Conservation (phyloP, 805 yeast species). For the Monosporozyma servazzii region DNA sequence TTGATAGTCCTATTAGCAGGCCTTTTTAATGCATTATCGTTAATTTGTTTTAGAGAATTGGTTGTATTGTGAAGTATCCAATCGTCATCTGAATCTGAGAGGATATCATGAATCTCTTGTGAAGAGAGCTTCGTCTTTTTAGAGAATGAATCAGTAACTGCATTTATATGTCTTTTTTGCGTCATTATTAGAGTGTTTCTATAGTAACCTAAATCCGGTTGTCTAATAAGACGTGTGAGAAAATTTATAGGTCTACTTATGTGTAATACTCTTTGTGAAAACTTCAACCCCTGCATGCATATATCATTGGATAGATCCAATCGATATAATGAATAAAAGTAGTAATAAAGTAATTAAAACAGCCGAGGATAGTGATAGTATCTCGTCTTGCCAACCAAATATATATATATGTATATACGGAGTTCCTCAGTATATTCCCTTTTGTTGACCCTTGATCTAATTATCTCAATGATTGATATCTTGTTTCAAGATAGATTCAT, state of each 20-base stretch:
- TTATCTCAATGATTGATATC: not conserved
- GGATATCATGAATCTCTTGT: slow-evolving; percentile 4
- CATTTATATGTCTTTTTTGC: not conserved
- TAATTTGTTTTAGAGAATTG: not conserved
- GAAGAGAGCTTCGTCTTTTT: slow-evolving; percentile 7
- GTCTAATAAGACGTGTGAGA: not conserved
- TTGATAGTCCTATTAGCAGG: not conserved
- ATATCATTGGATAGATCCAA: not conserved
- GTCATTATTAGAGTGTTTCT: not conserved
- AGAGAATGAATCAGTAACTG: not conserved
- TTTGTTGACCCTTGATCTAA: not conserved
- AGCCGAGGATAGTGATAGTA: not conserved
- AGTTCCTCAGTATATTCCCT: not conserved
- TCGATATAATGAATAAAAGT: not conserved
- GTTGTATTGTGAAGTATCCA: slow-evolving; percentile 5
- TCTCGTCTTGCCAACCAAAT: not conserved
- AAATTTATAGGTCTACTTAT: not conserved
- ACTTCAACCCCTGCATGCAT: not conserved
- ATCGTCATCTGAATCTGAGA: slow-evolving; percentile 11
- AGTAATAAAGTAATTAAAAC: not conserved
- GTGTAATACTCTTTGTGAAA: not conserved
- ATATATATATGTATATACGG: not conserved
- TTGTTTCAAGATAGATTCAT: not conserved
- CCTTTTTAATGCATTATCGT: not conserved
- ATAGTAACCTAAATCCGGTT: not conserved